These are phyloP conservation scores for Trametes punicea DNA, from an alignment of 768 basidiomycete genomes.

Conservation along the genomic window DNA sequence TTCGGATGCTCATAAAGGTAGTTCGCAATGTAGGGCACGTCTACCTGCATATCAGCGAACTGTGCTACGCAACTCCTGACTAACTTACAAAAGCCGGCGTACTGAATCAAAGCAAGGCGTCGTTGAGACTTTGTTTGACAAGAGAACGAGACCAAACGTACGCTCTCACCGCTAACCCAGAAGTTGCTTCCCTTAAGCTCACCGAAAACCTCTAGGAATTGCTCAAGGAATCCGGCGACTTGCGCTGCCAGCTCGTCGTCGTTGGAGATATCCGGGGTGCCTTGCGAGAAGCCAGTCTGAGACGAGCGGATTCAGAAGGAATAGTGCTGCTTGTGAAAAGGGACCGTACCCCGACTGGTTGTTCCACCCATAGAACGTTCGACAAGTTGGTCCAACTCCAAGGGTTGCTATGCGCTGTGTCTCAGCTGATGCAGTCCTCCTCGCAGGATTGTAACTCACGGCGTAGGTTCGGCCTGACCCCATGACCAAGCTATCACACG, in stretches of 20 bases:
- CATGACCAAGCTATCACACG: constrained; percentile 48
- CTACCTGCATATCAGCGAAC: constrained; percentile 31
- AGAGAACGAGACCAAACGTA: constrained; percentile 32
- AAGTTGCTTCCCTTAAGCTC: constrained; percentile 72
- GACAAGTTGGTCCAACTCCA: constrained; percentile 70
- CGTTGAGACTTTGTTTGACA: too few species aligned
- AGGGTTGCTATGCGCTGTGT: constrained; percentile 38
- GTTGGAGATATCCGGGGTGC: constrained; percentile 55
- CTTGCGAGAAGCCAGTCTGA: constrained; percentile 66
- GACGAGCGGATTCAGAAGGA: background rate
- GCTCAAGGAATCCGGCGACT: constrained; percentile 54
- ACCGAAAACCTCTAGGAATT: constrained; percentile 67
- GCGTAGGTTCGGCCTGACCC: constrained; percentile 57
- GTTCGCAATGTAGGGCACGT: constrained; percentile 71
- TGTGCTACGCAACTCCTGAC: background rate
- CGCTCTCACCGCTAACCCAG: constrained; percentile 69
- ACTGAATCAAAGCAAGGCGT: constrained; percentile 10
- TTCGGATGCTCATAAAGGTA: constrained; percentile 59
- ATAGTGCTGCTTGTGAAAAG: too few species aligned
- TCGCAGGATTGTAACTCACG: constrained; percentile 25
- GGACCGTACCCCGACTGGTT: constrained; percentile 54
- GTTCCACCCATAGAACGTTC: constrained; percentile 71
- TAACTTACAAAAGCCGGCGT: constrained; percentile 31
- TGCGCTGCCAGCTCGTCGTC: constrained; percentile 55
- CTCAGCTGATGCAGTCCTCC: background rate